Evolutionary conservation across 202 grass and related monocot genomes (phyloP).

Genomic region (Miscanthus sacchariflorus): DNA sequence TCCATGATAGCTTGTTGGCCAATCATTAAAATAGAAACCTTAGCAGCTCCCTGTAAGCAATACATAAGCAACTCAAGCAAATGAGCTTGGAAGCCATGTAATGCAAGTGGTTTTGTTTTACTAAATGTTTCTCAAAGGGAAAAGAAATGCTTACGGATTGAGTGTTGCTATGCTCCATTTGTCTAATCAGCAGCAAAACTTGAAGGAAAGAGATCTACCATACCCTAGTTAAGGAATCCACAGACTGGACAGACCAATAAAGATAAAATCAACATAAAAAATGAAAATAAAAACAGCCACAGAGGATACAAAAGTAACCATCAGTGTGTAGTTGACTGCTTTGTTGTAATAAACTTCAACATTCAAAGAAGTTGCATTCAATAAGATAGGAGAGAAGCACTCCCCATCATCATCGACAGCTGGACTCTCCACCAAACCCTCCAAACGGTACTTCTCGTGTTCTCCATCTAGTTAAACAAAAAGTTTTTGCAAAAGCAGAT

Average conservation of each 20-base stretch:
- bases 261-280: constrained; percentile 41
- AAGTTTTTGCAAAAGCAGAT: constrained; percentile 22
- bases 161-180: constrained; percentile 99
- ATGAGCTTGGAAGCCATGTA: constrained; percentile 24
- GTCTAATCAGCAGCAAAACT: constrained; percentile 95
- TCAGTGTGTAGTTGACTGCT: constrained; percentile 98
- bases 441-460: constrained; percentile 83
- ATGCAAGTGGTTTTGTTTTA: constrained; percentile 28
- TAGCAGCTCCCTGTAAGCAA: constrained; percentile 83
- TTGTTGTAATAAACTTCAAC: constrained; percentile 99
- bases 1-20: constrained; percentile 99
- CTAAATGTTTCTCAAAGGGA: constrained; percentile 31
- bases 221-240: constrained; percentile 59
- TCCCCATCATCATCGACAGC: constrained; percentile 88
- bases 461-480: constrained; percentile 69
- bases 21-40: constrained; percentile 99
- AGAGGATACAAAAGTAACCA: constrained; percentile 99
- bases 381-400: constrained; percentile 83
- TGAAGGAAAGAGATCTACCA: constrained; percentile 92
- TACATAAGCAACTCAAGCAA: constrained; percentile 24
- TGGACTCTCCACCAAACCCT: constrained; percentile 90
- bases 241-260: constrained; percentile 33
- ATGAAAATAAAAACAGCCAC: constrained; percentile 37
- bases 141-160: constrained; percentile 78
- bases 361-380: constrained; percentile 96